These are phyloP conservation scores for Epicoccum sorghinum DNA, from an alignment of 2,329 filamentous ascomycete species.

Conservation along the genomic window DNA sequence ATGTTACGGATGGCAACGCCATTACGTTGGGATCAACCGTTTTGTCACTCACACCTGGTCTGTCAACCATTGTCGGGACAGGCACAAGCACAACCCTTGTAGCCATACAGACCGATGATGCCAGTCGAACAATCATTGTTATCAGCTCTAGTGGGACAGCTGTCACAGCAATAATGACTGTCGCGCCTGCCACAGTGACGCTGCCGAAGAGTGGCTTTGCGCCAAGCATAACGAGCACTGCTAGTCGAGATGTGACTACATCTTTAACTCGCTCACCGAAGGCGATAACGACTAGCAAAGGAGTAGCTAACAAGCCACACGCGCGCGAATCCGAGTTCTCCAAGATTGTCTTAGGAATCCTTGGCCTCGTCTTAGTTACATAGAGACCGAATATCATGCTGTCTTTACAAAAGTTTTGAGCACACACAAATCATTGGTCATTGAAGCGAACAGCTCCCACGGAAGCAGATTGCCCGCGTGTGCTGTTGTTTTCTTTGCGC, in stretches of 20 bases:
- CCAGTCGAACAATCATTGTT: slow-evolving; percentile 33
- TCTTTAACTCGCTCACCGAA: not conserved
- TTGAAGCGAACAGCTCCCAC: no score
- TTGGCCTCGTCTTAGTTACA: not conserved
- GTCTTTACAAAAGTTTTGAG: not conserved
- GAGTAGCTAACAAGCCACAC: not conserved
- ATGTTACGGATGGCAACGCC: slow-evolving; percentile 8
- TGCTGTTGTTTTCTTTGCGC: no score
- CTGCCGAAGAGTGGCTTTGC: slow-evolving; percentile 28
- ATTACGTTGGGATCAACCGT: slow-evolving; percentile 27
- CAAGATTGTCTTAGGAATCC: not conserved
- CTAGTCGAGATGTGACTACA: not conserved
- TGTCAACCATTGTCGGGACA: slow-evolving; percentile 33
- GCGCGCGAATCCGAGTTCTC: not conserved
- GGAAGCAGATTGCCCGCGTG: no score
- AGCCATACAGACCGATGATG: slow-evolving; percentile 29
- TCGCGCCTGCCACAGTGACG: slow-evolving; percentile 27
- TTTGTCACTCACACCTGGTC: slow-evolving; percentile 35
- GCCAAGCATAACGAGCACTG: slow-evolving; percentile 25
- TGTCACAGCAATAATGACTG: slow-evolving; percentile 33
- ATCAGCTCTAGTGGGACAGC: slow-evolving; percentile 36
- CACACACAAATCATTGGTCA: no score
- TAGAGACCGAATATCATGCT: not conserved
- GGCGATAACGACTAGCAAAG: slow-evolving; percentile 4
- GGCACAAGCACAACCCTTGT: slow-evolving; percentile 29